Evolutionary conservation across 1,284 basidiomycete genomes (phyloP).

Genomic region (Ustilago trichophora): DNA sequence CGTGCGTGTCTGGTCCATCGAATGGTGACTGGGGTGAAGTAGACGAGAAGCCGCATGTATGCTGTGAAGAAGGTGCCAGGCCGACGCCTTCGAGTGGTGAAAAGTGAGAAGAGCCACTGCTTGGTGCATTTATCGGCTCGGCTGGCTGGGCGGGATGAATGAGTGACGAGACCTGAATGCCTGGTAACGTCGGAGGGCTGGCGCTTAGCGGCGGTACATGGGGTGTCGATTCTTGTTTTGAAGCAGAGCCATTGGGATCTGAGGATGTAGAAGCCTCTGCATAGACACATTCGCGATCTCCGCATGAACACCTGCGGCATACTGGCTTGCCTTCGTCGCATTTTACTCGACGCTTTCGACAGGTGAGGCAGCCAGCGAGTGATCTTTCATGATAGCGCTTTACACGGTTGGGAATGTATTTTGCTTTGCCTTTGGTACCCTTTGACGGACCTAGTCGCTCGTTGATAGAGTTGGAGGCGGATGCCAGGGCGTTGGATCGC

Average conservation of each 20-base stretch:
- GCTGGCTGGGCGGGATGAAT: conserved; percentile 12
- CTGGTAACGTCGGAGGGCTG: background rate
- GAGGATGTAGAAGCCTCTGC: conserved; percentile 4
- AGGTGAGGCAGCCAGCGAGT: conserved; percentile 36
- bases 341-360: conserved; percentile 42
- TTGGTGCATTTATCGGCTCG: background rate
- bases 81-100: conserved; percentile 12
- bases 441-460: conserved; percentile 16
- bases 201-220: no score
- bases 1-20: background rate
- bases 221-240: background rate
- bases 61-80: background rate
- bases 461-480: background rate
- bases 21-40: conserved; percentile 19
- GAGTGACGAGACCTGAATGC: conserved; percentile 30
- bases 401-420: conserved; percentile 39
- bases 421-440: conserved; percentile 41
- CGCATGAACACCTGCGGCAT: conserved; percentile 32
- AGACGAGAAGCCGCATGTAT: background rate
- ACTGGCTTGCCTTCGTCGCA: conserved; percentile 38
- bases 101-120: background rate
- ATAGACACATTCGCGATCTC: conserved; percentile 40
- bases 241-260: background rate
- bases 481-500: background rate
- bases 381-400: conserved; percentile 46